phyloP scores from a whole-genome alignment of 2,329 filamentous ascomycete genomes.

The Ploettnerulaceae sp. region DNA sequence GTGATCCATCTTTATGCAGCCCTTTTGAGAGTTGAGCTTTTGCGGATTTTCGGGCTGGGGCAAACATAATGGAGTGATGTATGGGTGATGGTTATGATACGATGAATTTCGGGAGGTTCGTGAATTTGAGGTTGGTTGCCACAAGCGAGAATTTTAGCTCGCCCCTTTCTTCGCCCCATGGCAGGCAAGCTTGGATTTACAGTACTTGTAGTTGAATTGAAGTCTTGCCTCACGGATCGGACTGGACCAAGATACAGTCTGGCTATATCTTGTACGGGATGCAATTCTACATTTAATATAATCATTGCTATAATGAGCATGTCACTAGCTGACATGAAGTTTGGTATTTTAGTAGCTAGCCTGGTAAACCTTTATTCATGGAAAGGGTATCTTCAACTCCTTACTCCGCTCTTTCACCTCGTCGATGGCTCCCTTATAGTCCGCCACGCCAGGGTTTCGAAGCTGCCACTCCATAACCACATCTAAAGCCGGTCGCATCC shows the following conservation, averaged over 20 bases:
- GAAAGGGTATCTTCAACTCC: constrained; percentile 31
- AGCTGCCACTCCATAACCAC: constrained; percentile 86
- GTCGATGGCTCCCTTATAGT: constrained; percentile 54
- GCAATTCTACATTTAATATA: too few relatives aligned
- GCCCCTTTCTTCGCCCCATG: not conserved
- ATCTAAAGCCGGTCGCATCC: constrained; percentile 77
- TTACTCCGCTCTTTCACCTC: constrained; percentile 44
- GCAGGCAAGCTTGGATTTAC: too few relatives aligned
- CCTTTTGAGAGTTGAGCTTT: not conserved
- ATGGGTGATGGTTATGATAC: not conserved
- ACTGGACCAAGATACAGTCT: too few relatives aligned
- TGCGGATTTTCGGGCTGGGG: constrained; percentile 12
- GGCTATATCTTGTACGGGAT: too few relatives aligned
- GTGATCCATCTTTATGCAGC: not conserved
- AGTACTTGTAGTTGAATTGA: too few relatives aligned
- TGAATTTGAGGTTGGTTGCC: not conserved
- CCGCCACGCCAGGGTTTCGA: constrained; percentile 63
- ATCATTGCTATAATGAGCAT: not conserved
- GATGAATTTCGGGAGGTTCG: not conserved
- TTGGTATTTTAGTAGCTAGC: too few relatives aligned
- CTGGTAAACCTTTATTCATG: too few relatives aligned
- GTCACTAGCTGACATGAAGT: too few relatives aligned
- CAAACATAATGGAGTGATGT: constrained; percentile 15
- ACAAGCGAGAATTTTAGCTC: not conserved
- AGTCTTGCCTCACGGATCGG: too few relatives aligned